Evolutionary conservation across 306 rosid species (phyloP), one percentile per base, ranked within the genome.

Genomic region (Cicer chorassanicum): DNA sequence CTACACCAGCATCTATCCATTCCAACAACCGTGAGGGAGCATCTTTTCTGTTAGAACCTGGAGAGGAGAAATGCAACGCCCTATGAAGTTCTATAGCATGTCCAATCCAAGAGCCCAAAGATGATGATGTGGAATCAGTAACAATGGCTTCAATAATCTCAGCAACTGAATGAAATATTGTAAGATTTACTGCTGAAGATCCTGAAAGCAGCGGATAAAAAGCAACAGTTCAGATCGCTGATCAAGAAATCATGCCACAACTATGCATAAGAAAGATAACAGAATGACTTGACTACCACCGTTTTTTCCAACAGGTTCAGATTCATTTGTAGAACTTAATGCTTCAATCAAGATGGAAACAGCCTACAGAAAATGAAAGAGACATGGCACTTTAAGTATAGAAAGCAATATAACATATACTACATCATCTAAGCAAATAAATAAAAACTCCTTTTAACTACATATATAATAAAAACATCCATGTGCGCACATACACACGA

Each of bases 91-190:
- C 99, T 84, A 80, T 62, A 66, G 93, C 97, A 90, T 86, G 96
- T 71, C 89, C 91, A 72, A 94, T 89, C 99, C 99, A 94, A 38
- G 93, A 87, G 77, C 84, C 84, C 79, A 94, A 83, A 71, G 99
- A 85, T 8, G 94, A 87, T 62, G 99, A 89, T 76, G 92, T 89
- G 51, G 93, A 92, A 82, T 94, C 99, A 8, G 91, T 87, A 82
- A 94, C 99, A 63, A 94, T 85, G 70, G 87, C 96, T 94, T 94
- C 97, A 90, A 94, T 89, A 53, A 94, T 92, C 93, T 94, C 99
- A 50, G 99, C 97, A 81, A 87, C 97, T 16, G 99, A 87, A 82
- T 94, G 97, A 81, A 91, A 90, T 79, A 94, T 88, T 42, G 96
- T 96, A 54, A 94, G 91, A 84, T 87, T 92, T 75, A 87, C 81